Evolutionary conservation across 2,329 filamentous ascomycete species (phyloP), one percentile per base, ranked within the genome.

Genomic region (Ceratocystis destructans): DNA sequence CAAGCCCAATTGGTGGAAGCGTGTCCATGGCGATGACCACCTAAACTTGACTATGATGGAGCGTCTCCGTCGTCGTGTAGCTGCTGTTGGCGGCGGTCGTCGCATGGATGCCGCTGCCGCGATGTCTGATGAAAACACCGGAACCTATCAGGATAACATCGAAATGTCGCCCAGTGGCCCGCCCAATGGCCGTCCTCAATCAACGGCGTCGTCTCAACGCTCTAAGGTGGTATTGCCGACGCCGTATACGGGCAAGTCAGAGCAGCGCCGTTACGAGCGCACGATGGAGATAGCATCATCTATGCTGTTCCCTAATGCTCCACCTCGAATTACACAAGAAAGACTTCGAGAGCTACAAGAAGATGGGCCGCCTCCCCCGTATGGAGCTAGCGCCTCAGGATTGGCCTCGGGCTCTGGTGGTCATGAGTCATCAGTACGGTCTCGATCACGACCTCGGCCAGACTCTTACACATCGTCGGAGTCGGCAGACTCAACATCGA

Each of bases 1-100:
- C 64, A 86, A 84, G 72, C 87, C 87, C 0, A 79, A 79, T 5
- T 89, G 87, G 87, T 89, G 87, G 87, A 77, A 76, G 20, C 79
- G 82, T 53, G 72, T 79, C 55, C 77, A 79, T 55, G 78, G 78
- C 61, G 78, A 82, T 6, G 73, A 77, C 5, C 73, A 76, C 62
- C 71, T 76, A 33, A 73, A 75, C 65, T 72, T 74, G 66, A 73
- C 71, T 62, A 77, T 84, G 75, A 78, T 79, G 62, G 82, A 84
- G 68, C 78, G 77, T 68, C 79, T 84, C 55, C 73, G 78, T 61
- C 78, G 78, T 65, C 84, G 84, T 66, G 82, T 84, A 28, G 75
- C 78, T 28, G 82, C 84, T 70, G 74, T 84, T 17, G 79, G 80
- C 45, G 81, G 81, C 20, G 76, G 77, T 48, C 74, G 75, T 7